phyloP scores from a whole-genome alignment of 345 rosid genomes.

The Brassica rapa region DNA sequence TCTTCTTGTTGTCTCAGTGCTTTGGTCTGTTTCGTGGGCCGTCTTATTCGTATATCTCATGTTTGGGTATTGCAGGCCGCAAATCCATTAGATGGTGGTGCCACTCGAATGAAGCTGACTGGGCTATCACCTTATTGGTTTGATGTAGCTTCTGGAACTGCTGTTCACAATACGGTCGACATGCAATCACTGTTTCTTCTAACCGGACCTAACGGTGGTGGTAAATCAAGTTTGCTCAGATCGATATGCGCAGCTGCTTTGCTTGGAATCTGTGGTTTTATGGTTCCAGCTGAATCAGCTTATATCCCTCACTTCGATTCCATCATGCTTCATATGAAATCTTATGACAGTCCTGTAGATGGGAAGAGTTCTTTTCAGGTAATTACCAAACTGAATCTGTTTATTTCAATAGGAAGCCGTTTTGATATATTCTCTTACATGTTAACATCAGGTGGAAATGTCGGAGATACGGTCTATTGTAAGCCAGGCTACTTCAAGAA shows the following conservation, averaged over 20 bases:
- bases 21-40: not conserved
- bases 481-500: slow-evolving; percentile 70
- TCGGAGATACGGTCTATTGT: slow-evolving; percentile 83
- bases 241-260: slow-evolving; percentile 88
- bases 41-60: slow-evolving; percentile 12
- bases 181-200: slow-evolving; percentile 83
- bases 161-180: slow-evolving; percentile 77
- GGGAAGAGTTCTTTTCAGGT: slow-evolving; percentile 99
- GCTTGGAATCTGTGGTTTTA: slow-evolving; percentile 91
- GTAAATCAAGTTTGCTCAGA: slow-evolving; percentile 97
- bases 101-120: slow-evolving; percentile 55
- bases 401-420: not conserved
- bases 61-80: slow-evolving; percentile 46
- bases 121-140: slow-evolving; percentile 96
- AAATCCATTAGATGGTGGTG: slow-evolving; percentile 43
- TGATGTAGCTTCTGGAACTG: slow-evolving; percentile 79
- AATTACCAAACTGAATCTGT: slow-evolving; percentile 17
- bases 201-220: slow-evolving; percentile 99
- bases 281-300: slow-evolving; percentile 95
- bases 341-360: slow-evolving; percentile 96
- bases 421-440: not conserved
- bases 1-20: not conserved
- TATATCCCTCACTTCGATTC: slow-evolving; percentile 82
- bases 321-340: slow-evolving; percentile 98
- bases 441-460: slow-evolving; percentile 81